Base-by-base conservation (phyloP, 2,329 filamentous ascomycete genomes). In the Pochonia chlamydosporia region DNA sequence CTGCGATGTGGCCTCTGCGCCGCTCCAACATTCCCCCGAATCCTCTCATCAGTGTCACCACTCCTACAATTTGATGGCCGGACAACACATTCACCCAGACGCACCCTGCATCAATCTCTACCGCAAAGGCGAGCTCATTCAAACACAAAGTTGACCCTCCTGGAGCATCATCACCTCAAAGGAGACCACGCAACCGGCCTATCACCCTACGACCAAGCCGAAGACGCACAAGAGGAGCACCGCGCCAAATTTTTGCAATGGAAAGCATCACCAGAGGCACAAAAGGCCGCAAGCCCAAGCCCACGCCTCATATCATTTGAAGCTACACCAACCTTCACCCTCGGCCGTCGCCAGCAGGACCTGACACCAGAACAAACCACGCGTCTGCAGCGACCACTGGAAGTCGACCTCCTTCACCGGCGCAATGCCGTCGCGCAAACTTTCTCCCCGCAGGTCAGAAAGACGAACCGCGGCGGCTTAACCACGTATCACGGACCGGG, bases 401-500 rank as follows among this genome's bases (percentile, higher is more conserved):
- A 50, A 23, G 56, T 75, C 35, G 16, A 51, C 41, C 51, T 51
- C 21, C 30, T 52, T 13, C 46, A 47, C 53, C 55, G 52, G 36
- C 43, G 41, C 21, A 40, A 51, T 6, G 57, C 74, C 28, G 57
- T 67, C 40, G 53, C 60, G 26, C 46, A 33, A 49, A 63, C 26
- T 43, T 71, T 67, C 56, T 53, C 63, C 23, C 86, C 85, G 3
- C 71, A 78, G n/a, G 81, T 93, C 56, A 67, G 80, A 37, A 76
- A 83, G 57, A 85, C 88, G 13, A 78, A 82, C n/a, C 83, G 93
- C 46, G 93, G 93, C 51, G 93, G 93, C 0, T 82, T 95, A 54
- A 91, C 89, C 0, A 97, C 93, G 3, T 97, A 96, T 70, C 93
- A 99, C 63, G 93, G 92, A 0, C 93, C 92, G 0, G 92, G 92